Conservation (phyloP, 2,329 filamentous ascomycete genomes). For the Trichoderma arundinaceum region DNA sequence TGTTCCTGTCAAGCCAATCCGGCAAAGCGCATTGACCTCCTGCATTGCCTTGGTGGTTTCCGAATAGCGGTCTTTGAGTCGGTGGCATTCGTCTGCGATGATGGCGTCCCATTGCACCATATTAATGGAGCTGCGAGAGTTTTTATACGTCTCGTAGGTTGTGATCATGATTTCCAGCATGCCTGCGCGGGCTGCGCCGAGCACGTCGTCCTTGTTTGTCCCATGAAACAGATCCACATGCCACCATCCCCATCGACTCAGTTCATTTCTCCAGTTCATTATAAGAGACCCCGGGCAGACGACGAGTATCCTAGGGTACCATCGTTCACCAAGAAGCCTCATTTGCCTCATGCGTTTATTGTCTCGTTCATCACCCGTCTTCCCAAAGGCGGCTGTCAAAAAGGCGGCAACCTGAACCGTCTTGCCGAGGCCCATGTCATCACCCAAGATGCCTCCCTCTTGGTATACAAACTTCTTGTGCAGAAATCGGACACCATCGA, state of each 20-base stretch:
- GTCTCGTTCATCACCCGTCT: conserved; percentile 88
- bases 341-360: conserved; percentile 86
- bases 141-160: conserved; percentile 89
- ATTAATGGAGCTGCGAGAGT: conserved; percentile 75
- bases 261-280: conserved; percentile 87
- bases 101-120: conserved; percentile 91
- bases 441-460: conserved; percentile 85
- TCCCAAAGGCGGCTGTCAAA: conserved; percentile 88
- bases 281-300: conserved; percentile 89
- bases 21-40: conserved; percentile 86
- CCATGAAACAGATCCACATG: conserved; percentile 84
- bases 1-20: conserved; percentile 92
- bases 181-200: conserved; percentile 75
- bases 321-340: conserved; percentile 64
- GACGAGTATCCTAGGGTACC: conserved; percentile 81
- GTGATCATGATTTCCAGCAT: conserved; percentile 90
- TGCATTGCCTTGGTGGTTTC: conserved; percentile 87
- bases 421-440: conserved; percentile 98
- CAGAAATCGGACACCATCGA: conserved; percentile 82
- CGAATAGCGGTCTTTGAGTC: conserved; percentile 78
- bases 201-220: conserved; percentile 66
- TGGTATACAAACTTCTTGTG: conserved; percentile 91
- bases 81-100: conserved; percentile 92
- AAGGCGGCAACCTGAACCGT: conserved; percentile 96
- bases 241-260: conserved; percentile 96